Percentiles rank a stretch among this genome's conserved stretches.
phyloP scores from a whole-genome alignment of 768 basidiomycete genomes.

The Psilocybe sp. region DNA sequence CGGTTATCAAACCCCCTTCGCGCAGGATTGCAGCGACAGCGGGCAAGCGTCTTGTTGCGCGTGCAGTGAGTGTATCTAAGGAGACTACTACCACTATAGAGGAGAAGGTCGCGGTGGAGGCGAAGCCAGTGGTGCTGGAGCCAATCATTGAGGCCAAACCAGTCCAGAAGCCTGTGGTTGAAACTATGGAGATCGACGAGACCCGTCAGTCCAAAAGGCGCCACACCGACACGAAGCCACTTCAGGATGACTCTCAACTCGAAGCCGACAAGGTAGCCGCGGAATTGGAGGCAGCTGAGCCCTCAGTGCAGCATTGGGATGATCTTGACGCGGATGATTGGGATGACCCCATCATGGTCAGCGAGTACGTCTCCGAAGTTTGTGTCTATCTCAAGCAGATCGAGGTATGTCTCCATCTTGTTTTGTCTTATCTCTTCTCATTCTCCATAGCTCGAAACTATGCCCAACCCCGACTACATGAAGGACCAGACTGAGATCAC shows the following conservation, averaged over 20 bases:
- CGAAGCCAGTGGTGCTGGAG: no score
- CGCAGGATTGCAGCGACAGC: constrained; percentile 44
- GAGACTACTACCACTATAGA: no score
- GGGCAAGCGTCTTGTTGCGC: constrained; percentile 20
- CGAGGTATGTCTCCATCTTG: constrained; percentile 56
- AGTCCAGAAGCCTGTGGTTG: no score
- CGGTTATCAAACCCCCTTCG: constrained; percentile 47
- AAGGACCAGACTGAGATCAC: constrained; percentile 88
- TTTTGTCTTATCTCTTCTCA: not conserved
- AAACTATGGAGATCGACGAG: constrained; percentile 45
- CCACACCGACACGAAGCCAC: constrained; percentile 39
- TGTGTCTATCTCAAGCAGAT: constrained; percentile 87
- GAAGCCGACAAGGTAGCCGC: constrained; percentile 41
- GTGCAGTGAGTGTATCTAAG: no score
- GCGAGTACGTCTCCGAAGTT: constrained; percentile 93
- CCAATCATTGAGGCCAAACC: no score
- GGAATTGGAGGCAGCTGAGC: constrained; percentile 60
- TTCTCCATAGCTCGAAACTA: constrained; percentile 57
- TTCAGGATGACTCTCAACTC: constrained; percentile 31
- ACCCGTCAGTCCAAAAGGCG: constrained; percentile 54
- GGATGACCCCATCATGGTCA: constrained; percentile 96
- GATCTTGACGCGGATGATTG: constrained; percentile 91
- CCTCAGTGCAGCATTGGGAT: constrained; percentile 70
- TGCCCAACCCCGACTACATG: constrained; percentile 96
- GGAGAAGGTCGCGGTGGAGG: no score